Evolutionary conservation across 352 stramenopile genomes (phyloP), one percentile per base, ranked within the genome.

Genomic region (Phytophthora brassicae): DNA sequence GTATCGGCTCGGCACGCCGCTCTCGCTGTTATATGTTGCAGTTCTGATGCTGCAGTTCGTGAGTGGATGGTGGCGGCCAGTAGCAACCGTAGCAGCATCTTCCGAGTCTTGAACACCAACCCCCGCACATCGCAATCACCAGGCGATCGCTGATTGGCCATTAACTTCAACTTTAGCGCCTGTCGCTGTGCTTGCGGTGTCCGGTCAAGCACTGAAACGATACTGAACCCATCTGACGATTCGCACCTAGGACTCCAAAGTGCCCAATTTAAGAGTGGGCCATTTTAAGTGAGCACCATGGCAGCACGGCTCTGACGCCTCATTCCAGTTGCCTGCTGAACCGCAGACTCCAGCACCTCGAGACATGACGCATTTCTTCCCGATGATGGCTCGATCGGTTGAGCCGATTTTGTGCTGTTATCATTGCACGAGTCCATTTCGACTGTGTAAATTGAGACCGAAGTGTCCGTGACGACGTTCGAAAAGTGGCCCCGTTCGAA

Each of bases 221-320:
- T 71, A 59, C 63, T 42, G 63, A 53, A 62, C 48, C 63, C 62
- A 70, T 70, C 56, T 66, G 56, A 44, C 58, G 47, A 41, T 56
- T 56, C 35, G 55, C 26, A 51, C 28, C 33, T 35, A 48, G 20
- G n/a, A n/a, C n/a, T n/a, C n/a, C n/a, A n/a, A 33, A 20, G 20
- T 20, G 42, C 26, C 4, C 26, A 31, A 31, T 4, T 8, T 31
- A n/a, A n/a, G n/a, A n/a, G n/a, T n/a, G n/a, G n/a, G n/a, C n/a
- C n/a, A n/a, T n/a, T n/a, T n/a, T n/a, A n/a, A n/a, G n/a, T 8
- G 26, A 8, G 26, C 24, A 23, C 28, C 28, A 24, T 19, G n/a
- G 20, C 36, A 31, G 49, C 58, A 60, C 50, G 58, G 41, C 58
- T 43, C 35, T 54, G 56, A 20, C 56, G 56, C 38, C n/a, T 38